phyloP scores from a whole-genome alignment of 345 rosid species.

The Moringa oleifera region DNA sequence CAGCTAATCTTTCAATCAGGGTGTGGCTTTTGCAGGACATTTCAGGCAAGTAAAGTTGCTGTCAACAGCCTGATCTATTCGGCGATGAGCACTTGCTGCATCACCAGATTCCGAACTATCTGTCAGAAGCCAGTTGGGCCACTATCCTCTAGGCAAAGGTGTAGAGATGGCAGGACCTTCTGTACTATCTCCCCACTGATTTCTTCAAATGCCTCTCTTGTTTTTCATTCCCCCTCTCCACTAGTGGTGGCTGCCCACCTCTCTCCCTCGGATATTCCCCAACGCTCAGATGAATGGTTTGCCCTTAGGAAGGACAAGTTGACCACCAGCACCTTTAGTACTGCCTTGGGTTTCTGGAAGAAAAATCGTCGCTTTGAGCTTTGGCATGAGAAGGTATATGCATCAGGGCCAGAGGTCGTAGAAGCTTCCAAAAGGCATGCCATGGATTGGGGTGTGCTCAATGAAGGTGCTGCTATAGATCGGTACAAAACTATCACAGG shows the following conservation, averaged over 20 bases:
- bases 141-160: conserved; percentile 11
- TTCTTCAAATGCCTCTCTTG: conserved; percentile 24
- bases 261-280: conserved; percentile 53
- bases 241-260: conserved; percentile 34
- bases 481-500: conserved; percentile 71
- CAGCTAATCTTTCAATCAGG: conserved; percentile 11
- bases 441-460: conserved; percentile 83
- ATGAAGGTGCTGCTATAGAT: conserved; percentile 68
- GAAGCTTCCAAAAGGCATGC: conserved; percentile 44
- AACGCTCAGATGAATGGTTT: conserved; percentile 95
- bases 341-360: conserved; percentile 94
- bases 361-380: conserved; percentile 72
- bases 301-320: conserved; percentile 71
- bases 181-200: conserved; percentile 24
- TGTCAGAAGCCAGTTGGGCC: conserved; percentile 13
- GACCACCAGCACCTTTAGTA: conserved; percentile 92
- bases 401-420: conserved; percentile 23
- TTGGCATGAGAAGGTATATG: conserved; percentile 86
- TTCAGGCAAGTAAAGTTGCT: conserved; percentile 11
- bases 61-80: conserved; percentile 12
- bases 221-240: conserved; percentile 33
- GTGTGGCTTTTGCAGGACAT: conserved; percentile 18
- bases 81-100: conserved; percentile 29
- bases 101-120: conserved; percentile 22
- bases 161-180: too few species aligned